Evolutionary conservation across 306 rosid genomes (phyloP).

Genomic region (Fagus crenata): DNA sequence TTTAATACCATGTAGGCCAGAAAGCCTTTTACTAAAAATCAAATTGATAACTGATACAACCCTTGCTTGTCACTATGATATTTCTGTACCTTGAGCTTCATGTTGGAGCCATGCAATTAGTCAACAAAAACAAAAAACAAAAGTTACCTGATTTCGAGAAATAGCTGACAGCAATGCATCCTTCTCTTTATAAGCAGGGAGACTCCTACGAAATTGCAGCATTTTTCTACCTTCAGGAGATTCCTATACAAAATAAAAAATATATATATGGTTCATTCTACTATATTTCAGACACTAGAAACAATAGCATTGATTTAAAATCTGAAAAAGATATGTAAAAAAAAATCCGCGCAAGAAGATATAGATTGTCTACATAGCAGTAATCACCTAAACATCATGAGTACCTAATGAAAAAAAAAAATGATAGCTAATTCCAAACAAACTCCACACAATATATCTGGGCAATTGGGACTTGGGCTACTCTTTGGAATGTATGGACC

Average conservation of each 20-base stretch:
- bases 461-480: too few species aligned
- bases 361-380: neutral
- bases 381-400: neutral
- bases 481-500: neutral
- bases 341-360: constrained; percentile 6
- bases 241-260: constrained; percentile 48
- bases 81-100: neutral
- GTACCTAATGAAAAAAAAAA: neutral
- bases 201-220: constrained; percentile 75
- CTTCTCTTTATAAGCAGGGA: constrained; percentile 86
- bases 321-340: constrained; percentile 1
- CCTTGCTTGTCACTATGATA: neutral
- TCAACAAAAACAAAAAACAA: neutral
- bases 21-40: neutral
- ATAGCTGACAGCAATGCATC: constrained; percentile 64
- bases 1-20: neutral
- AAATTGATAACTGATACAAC: neutral
- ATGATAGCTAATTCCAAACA: neutral
- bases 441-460: neutral
- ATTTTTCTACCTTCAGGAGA: constrained; percentile 75
- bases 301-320: constrained; percentile 6
- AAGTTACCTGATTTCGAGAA: constrained; percentile 73
- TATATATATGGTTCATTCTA: constrained; percentile 21
- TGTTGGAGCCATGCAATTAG: neutral
- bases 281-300: neutral